Percentiles rank a stretch among this genome's conserved stretches.
phyloP scores from a whole-genome alignment of 2,329 filamentous ascomycete species.

The Sordariomycetes sp. region DNA sequence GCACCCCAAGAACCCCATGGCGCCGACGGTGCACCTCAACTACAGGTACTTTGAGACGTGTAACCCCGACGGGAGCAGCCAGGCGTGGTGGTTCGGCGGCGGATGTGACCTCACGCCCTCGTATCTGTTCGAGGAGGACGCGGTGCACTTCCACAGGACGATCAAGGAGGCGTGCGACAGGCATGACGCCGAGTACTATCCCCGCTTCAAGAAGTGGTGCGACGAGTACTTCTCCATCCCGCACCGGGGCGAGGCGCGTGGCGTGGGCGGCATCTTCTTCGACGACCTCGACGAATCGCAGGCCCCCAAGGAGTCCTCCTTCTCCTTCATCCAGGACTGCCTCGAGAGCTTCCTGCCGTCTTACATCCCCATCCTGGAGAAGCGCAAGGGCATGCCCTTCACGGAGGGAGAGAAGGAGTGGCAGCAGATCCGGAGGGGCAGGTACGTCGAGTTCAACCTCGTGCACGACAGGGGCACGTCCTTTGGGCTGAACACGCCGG shows the following conservation, averaged over 20 bases:
- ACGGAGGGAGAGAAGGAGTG: constrained; percentile 80
- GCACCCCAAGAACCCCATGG: constrained; percentile 91
- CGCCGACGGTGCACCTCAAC: constrained; percentile 93
- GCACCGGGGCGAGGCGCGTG: constrained; percentile 75
- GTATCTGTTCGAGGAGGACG: constrained; percentile 95
- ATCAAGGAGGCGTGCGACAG: constrained; percentile 89
- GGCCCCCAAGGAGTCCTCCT: constrained; percentile 78
- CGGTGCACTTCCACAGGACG: constrained; percentile 87
- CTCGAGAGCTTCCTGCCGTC: constrained; percentile 78
- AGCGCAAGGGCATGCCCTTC: constrained; percentile 83
- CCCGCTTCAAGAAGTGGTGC: constrained; percentile 95
- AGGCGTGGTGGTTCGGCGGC: constrained; percentile 97
- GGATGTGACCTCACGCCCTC: constrained; percentile 86
- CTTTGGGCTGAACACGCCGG: constrained; percentile 87
- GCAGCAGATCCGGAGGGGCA: constrained; percentile 89
- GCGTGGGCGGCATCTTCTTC: constrained; percentile 95
- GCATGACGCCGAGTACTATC: constrained; percentile 85
- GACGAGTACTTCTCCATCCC: constrained; percentile 95
- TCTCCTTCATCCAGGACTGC: constrained; percentile 78
- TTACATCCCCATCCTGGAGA: constrained; percentile 80
- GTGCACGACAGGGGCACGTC: constrained; percentile 92
- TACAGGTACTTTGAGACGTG: constrained; percentile 98
- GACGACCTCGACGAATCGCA: constrained; percentile 86
- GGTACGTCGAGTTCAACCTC: constrained; percentile 97
- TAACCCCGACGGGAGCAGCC: constrained; percentile 64